Percentiles rank a stretch among this genome's conserved stretches.
phyloP scores from a whole-genome alignment of 1,139 yeast species.

The Nakaseomyces delphensis region DNA sequence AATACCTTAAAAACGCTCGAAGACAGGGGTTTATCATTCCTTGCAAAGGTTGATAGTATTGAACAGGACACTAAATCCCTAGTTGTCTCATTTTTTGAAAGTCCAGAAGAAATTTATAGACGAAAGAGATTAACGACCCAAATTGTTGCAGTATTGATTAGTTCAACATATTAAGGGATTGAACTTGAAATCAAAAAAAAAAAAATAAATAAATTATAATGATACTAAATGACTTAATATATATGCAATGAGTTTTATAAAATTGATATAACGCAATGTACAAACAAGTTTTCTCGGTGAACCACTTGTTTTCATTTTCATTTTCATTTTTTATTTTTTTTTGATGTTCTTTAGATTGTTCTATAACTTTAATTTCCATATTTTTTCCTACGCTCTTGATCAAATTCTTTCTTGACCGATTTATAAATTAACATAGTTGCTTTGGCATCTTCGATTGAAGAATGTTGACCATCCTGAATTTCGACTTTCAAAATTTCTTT shows the following conservation, averaged over 20 bases:
- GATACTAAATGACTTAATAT: background rate
- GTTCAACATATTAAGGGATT: slow-evolving; percentile 6
- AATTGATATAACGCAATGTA: background rate
- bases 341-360: background rate
- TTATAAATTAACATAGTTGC: slow-evolving; percentile 77
- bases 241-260: slow-evolving; percentile 1
- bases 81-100: slow-evolving; percentile 12
- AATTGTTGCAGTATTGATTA: slow-evolving; percentile 19
- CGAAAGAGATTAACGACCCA: slow-evolving; percentile 21
- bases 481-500: slow-evolving; percentile 47
- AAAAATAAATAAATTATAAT: background rate
- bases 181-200: background rate
- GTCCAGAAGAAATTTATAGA: slow-evolving; percentile 17
- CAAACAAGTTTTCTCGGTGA: background rate
- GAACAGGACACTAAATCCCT: slow-evolving; percentile 12
- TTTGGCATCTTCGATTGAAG: slow-evolving; percentile 84
- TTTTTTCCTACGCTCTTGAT: slow-evolving; percentile 20
- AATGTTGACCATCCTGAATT: slow-evolving; percentile 71
- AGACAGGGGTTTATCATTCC: slow-evolving; percentile 29
- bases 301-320: background rate
- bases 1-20: slow-evolving; percentile 24
- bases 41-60: slow-evolving; percentile 24
- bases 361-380: background rate
- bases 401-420: slow-evolving; percentile 53
- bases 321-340: background rate